Conservation (phyloP, 306 rosid genomes). For the Cotoneaster glaucophyllus region DNA sequence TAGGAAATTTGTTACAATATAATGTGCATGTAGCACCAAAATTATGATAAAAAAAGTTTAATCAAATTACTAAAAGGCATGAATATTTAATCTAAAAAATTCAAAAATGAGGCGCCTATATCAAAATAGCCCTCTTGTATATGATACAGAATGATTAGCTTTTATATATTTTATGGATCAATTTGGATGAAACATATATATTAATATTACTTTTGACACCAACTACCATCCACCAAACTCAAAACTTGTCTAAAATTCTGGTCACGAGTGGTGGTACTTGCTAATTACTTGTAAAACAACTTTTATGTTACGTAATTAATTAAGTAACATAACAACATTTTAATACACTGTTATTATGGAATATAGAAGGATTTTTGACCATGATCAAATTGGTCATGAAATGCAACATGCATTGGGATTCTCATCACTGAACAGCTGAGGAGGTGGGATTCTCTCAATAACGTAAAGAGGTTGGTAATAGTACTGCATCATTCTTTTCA, state of each 20-base stretch:
- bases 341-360: background rate
- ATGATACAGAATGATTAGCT: background rate
- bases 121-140: too few species aligned
- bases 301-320: background rate
- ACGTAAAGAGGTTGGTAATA: conserved; percentile 65
- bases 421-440: conserved; percentile 94
- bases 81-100: too few species aligned
- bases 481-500: conserved; percentile 73
- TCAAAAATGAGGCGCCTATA: too few species aligned
- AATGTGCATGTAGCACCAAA: too few species aligned
- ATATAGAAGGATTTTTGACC: background rate
- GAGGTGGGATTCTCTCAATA: conserved; percentile 70
- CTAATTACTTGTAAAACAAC: background rate
- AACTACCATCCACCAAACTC: conserved; percentile 13
- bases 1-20: too few species aligned
- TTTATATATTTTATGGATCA: background rate
- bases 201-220: background rate
- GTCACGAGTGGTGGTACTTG: conserved; percentile 13
- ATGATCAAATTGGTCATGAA: conserved; percentile 19
- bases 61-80: too few species aligned
- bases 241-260: conserved; percentile 22
- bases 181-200: background rate
- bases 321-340: background rate
- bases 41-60: too few species aligned
- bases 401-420: conserved; percentile 93